Evolutionary conservation across 768 basidiomycete species (phyloP).

Genomic region (Suillus clintonianus): DNA sequence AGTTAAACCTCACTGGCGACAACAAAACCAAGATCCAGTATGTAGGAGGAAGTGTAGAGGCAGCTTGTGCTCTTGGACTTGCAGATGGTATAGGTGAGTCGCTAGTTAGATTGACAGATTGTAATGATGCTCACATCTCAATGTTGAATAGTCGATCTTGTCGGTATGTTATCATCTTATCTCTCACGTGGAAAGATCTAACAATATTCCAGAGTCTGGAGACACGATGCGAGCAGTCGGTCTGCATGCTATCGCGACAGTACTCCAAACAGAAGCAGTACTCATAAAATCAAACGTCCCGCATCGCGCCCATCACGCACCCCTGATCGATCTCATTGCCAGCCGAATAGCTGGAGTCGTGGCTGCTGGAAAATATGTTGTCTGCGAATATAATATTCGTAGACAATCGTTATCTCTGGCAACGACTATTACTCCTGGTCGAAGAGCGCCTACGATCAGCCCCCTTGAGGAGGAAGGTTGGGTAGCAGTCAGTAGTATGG

Average conservation of each 20-base stretch:
- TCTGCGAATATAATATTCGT: slow-evolving; percentile 91
- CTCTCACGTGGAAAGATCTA: not conserved
- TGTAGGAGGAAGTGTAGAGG: slow-evolving; percentile 97
- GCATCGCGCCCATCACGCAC: slow-evolving; percentile 61
- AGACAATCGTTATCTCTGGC: slow-evolving; percentile 64
- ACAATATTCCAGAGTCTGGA: slow-evolving; percentile 76
- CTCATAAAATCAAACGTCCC: slow-evolving; percentile 78
- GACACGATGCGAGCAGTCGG: slow-evolving; percentile 99
- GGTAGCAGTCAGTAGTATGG: slow-evolving; percentile 93
- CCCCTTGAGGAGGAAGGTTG: slow-evolving; percentile 82
- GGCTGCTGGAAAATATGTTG: slow-evolving; percentile 82
- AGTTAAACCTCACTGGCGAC: slow-evolving; percentile 50
- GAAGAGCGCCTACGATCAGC: slow-evolving; percentile 85
- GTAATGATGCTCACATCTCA: slow-evolving; percentile 7
- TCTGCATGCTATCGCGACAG: slow-evolving; percentile 86
- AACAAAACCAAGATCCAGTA: slow-evolving; percentile 85
- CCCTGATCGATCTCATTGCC: slow-evolving; percentile 69
- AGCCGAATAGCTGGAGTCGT: slow-evolving; percentile 91
- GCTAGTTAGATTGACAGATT: not conserved
- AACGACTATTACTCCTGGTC: slow-evolving; percentile 78
- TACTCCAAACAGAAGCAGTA: slow-evolving; percentile 87
- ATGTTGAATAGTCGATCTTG: slow-evolving; percentile 72
- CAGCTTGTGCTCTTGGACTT: slow-evolving; percentile 92
- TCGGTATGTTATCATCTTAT: slow-evolving; percentile 65
- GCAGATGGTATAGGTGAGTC: slow-evolving; percentile 93